Conservation (phyloP, 768 basidiomycete genomes). For the Mycena epipterygia region DNA sequence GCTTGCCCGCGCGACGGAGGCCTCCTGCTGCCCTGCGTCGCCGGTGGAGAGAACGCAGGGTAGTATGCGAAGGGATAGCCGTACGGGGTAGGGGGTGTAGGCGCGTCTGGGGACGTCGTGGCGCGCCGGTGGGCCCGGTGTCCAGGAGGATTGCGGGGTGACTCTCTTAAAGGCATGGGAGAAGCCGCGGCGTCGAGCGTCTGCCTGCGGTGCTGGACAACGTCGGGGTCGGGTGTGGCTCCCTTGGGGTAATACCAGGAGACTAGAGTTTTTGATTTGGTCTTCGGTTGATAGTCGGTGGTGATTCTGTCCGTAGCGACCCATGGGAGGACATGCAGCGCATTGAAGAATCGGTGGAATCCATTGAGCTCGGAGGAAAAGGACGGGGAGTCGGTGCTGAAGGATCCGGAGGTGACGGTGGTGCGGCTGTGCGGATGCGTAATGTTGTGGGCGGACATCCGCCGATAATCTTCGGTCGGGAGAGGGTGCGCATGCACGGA, state of each 20-base stretch:
- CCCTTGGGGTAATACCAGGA: slow-evolving; percentile 33
- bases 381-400: slow-evolving; percentile 28
- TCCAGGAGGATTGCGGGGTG: neutral
- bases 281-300: slow-evolving; percentile 27
- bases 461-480: slow-evolving; percentile 37
- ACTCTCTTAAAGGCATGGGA: neutral
- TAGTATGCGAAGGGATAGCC: slow-evolving; percentile 12
- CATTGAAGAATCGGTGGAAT: slow-evolving; percentile 27
- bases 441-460: slow-evolving; percentile 32
- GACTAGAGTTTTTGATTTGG: neutral
- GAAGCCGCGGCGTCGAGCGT: neutral
- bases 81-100: neutral
- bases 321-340: slow-evolving; percentile 36
- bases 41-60: slow-evolving; percentile 25
- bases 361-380: slow-evolving; percentile 36
- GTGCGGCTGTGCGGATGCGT: slow-evolving; percentile 25
- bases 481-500: slow-evolving; percentile 33
- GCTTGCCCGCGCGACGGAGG: neutral
- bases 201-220: no score
- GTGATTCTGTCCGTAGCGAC: slow-evolving; percentile 34
- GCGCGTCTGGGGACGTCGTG: neutral
- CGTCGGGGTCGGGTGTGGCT: neutral
- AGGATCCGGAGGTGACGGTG: slow-evolving; percentile 26
- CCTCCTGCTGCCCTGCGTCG: neutral
- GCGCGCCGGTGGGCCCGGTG: slow-evolving; percentile 17